A percentile compares a stretch with the other conserved stretches of the same genome.
These are phyloP conservation scores for Delitschia confertaspora DNA, from an alignment of 495 filamentous ascomycete species.

Conservation along the genomic window DNA sequence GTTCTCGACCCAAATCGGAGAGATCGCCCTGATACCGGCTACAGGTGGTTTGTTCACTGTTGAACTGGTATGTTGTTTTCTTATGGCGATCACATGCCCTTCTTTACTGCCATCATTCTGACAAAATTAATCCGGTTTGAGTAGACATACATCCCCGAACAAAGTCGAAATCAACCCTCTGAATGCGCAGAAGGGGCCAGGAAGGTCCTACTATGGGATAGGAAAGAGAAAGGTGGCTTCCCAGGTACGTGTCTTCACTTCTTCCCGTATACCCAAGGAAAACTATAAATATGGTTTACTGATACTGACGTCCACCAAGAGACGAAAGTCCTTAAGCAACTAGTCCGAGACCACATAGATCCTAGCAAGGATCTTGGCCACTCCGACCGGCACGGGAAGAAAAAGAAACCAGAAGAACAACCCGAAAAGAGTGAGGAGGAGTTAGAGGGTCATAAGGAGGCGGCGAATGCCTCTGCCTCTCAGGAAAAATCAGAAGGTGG, in stretches of 20 bases:
- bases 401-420: conserved; percentile 12
- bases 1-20: conserved; percentile 75
- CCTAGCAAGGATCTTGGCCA: conserved; percentile 74
- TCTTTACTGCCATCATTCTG: background rate
- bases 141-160: conserved; percentile 4
- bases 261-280: background rate
- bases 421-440: background rate
- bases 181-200: conserved; percentile 22
- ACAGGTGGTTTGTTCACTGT: conserved; percentile 73
- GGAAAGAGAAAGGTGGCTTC: conserved; percentile 81
- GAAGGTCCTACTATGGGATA: conserved; percentile 68
- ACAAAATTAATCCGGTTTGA: background rate
- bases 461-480: background rate
- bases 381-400: conserved; percentile 33
- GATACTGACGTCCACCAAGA: too few relatives aligned
- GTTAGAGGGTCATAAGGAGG: background rate
- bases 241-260: conserved; percentile 50
- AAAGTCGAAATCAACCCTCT: background rate
- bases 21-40: conserved; percentile 78
- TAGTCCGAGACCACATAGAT: conserved; percentile 76
- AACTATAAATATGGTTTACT: too few relatives aligned
- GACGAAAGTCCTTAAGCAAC: conserved; percentile 79
- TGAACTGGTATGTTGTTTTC: conserved; percentile 39
- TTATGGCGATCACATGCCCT: conserved; percentile 20
- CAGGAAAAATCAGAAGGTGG: background rate